Percentiles rank a stretch among this genome's conserved stretches.
These are phyloP conservation scores for Cercospora canescens DNA, from an alignment of 2,329 filamentous ascomycete genomes.

Conservation along the genomic window DNA sequence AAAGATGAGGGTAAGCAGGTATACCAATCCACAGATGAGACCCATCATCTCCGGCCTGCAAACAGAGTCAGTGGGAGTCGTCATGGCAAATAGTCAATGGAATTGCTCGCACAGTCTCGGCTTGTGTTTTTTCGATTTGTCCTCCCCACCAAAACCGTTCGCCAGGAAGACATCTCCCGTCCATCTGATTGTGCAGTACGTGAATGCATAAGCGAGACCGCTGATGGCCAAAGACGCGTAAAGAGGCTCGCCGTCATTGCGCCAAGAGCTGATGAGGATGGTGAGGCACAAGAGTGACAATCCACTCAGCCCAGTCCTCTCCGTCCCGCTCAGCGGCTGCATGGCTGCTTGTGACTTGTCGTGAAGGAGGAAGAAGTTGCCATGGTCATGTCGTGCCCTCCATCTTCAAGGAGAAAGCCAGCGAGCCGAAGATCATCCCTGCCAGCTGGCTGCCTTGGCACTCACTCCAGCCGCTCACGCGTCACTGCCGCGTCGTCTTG, in stretches of 20 bases:
- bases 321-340: constrained; percentile 50
- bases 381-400: constrained; percentile 1
- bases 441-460: constrained; percentile 8
- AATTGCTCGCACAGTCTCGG: constrained; percentile 67
- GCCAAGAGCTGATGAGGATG: constrained; percentile 77
- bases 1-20: constrained; percentile 81
- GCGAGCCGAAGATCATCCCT: constrained; percentile 1
- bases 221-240: constrained; percentile 86
- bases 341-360: constrained; percentile 18
- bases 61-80: constrained; percentile 25
- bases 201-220: constrained; percentile 76
- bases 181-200: constrained; percentile 89
- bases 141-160: constrained; percentile 84
- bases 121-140: constrained; percentile 76
- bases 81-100: constrained; percentile 1
- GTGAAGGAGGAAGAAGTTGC: not conserved
- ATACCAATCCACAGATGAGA: constrained; percentile 87
- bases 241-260: constrained; percentile 83
- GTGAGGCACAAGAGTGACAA: constrained; percentile 69
- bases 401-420: not conserved
- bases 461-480: not conserved
- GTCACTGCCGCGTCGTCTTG: not conserved
- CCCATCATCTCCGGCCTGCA: constrained; percentile 90
- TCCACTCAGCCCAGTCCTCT: constrained; percentile 59
- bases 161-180: constrained; percentile 85